phyloP scores from a whole-genome alignment of 202 grass and related monocot species.

The Dendrocalamus latiflorus region DNA sequence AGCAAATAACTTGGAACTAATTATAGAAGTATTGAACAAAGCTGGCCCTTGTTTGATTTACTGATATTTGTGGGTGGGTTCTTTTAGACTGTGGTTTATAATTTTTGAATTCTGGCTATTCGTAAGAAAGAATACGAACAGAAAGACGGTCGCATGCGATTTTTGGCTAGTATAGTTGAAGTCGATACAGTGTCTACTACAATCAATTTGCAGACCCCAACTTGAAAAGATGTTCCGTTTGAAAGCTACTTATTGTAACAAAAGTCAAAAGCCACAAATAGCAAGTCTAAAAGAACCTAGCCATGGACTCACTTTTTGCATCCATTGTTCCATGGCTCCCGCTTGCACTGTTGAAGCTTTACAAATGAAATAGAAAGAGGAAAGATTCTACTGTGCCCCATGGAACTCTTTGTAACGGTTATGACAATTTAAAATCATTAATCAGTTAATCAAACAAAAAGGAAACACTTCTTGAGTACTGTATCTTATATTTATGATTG shows the following conservation, averaged over 20 bases:
- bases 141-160: too few species aligned
- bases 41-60: not conserved
- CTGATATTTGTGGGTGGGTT: too few species aligned
- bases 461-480: not conserved
- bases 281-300: too few species aligned
- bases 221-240: too few species aligned
- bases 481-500: conserved; percentile 3
- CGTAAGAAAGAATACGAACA: too few species aligned
- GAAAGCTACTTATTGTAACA: too few species aligned
- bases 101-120: too few species aligned
- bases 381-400: not conserved
- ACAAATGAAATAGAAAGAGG: not conserved
- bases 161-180: too few species aligned
- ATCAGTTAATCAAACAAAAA: not conserved
- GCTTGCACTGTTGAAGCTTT: not conserved
- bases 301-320: conserved; percentile 10
- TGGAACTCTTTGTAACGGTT: not conserved
- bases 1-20: not conserved
- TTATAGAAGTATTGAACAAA: not conserved
- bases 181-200: too few species aligned
- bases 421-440: not conserved
- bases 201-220: too few species aligned
- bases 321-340: not conserved
- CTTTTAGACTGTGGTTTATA: too few species aligned
- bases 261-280: too few species aligned